A percentile compares a stretch with the other conserved stretches of the same genome.
Evolutionary conservation across 352 stramenopile genomes (phyloP).

Genomic region (Globisporangium megalacanthum): DNA sequence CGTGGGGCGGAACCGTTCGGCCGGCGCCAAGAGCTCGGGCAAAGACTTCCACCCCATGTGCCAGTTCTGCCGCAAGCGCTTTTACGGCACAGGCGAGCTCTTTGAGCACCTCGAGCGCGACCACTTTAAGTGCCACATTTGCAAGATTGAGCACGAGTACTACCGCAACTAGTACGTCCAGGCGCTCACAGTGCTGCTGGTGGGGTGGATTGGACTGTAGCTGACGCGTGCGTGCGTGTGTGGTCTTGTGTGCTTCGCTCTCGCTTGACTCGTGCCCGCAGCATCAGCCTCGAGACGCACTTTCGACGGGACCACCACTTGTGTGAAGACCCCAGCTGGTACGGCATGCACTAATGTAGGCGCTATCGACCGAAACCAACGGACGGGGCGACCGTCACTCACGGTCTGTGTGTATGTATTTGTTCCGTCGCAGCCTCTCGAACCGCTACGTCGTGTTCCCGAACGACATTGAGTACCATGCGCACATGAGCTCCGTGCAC

Average conservation of each 20-base stretch:
- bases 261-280: constrained; percentile 19
- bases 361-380: constrained; percentile 1
- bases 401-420: neutral
- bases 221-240: constrained; percentile 1
- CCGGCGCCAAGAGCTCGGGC: constrained; percentile 40
- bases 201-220: neutral
- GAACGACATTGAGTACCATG: constrained; percentile 84
- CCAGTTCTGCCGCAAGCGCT: constrained; percentile 85
- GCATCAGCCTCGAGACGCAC: constrained; percentile 75
- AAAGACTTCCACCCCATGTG: constrained; percentile 87
- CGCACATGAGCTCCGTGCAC: constrained; percentile 78
- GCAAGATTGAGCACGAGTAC: constrained; percentile 84
- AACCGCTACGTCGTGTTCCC: constrained; percentile 86
- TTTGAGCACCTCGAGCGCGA: constrained; percentile 86
- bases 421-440: constrained; percentile 34
- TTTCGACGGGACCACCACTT: constrained; percentile 80
- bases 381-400: neutral
- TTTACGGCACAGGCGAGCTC: constrained; percentile 81
- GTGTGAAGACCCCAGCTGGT: constrained; percentile 83
- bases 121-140: constrained; percentile 90
- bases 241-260: neutral
- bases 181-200: neutral
- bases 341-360: constrained; percentile 10
- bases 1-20: constrained; percentile 36
- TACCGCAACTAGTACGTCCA: constrained; percentile 85